phyloP scores from a whole-genome alignment of 2,329 filamentous ascomycete species.

The Phaeosphaeria sp. region DNA sequence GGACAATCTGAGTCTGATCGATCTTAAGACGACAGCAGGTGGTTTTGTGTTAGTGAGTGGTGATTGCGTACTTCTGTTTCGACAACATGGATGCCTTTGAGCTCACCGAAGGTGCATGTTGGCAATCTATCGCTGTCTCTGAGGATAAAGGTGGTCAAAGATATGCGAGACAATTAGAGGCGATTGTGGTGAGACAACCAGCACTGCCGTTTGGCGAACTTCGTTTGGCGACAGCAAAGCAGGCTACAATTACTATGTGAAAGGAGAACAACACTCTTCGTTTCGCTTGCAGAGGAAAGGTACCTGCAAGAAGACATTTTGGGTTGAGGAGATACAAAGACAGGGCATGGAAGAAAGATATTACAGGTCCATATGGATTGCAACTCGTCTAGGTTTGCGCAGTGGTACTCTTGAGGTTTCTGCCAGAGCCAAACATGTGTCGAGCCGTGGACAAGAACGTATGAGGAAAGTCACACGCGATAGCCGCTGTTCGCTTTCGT shows the following conservation, averaged over 20 bases:
- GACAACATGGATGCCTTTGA: neutral
- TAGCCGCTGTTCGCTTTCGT: neutral
- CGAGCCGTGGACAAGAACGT: neutral
- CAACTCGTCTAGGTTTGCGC: neutral
- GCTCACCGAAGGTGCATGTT: neutral
- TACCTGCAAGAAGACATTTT: conserved; percentile 4
- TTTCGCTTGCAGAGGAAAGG: neutral
- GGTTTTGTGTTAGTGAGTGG: neutral
- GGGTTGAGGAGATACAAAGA: neutral
- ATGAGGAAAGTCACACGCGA: neutral
- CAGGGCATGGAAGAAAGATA: neutral
- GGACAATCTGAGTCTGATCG: neutral
- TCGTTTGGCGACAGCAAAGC: conserved; percentile 18
- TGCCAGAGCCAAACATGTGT: neutral
- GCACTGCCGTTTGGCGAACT: conserved; percentile 7
- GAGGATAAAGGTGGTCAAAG: conserved; percentile 1
- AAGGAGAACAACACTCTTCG: neutral
- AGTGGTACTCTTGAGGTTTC: neutral
- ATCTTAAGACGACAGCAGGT: neutral
- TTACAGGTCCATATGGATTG: neutral
- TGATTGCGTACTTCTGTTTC: neutral
- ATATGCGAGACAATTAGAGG: neutral
- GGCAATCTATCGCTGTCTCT: conserved; percentile 3
- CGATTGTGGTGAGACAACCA: conserved; percentile 23
- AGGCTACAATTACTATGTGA: conserved; percentile 7